Evolutionary conservation across 176 grass and related monocot genomes (phyloP).

Genomic region (Paspalum vaginatum): DNA sequence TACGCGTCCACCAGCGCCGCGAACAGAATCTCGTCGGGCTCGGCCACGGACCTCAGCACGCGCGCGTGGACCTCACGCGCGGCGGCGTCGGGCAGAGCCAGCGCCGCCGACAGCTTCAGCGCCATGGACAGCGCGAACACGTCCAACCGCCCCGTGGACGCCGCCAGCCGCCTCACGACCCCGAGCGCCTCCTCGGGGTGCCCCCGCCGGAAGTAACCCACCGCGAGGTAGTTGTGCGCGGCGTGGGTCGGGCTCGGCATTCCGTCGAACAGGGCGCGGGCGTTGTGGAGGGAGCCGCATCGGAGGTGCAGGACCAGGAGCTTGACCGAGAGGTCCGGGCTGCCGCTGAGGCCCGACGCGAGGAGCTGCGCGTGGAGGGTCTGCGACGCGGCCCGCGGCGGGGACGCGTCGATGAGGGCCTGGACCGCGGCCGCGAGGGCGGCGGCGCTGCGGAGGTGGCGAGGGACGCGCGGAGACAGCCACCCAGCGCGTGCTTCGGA

Average conservation of each 20-base stretch:
- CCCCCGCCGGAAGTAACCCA: constrained; percentile 70
- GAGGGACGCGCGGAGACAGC: constrained; percentile 13
- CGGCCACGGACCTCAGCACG: constrained; percentile 44
- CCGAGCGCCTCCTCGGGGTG: constrained; percentile 48
- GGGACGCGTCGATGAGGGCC: constrained; percentile 51
- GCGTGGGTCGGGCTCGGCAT: constrained; percentile 52
- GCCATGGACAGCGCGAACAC: constrained; percentile 81
- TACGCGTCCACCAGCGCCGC: constrained; percentile 78
- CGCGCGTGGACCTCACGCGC: constrained; percentile 67
- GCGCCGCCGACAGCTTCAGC: constrained; percentile 64
- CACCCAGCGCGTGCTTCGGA: not conserved
- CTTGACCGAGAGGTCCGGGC: constrained; percentile 61
- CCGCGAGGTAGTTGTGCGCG: constrained; percentile 70
- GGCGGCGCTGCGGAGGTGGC: constrained; percentile 40
- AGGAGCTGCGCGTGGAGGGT: constrained; percentile 74
- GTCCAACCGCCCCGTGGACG: constrained; percentile 50
- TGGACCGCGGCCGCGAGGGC: constrained; percentile 55
- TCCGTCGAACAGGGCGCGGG: constrained; percentile 68
- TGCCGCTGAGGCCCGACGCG: constrained; percentile 39
- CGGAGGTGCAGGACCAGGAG: constrained; percentile 66
- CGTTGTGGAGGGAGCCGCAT: constrained; percentile 69
- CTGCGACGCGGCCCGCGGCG: constrained; percentile 43
- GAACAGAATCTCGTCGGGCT: constrained; percentile 64
- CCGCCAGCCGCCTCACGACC: constrained; percentile 57
- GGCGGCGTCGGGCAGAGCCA: constrained; percentile 31